Conservation (phyloP, 768 basidiomycete genomes). For the Dendrothele bispora region DNA sequence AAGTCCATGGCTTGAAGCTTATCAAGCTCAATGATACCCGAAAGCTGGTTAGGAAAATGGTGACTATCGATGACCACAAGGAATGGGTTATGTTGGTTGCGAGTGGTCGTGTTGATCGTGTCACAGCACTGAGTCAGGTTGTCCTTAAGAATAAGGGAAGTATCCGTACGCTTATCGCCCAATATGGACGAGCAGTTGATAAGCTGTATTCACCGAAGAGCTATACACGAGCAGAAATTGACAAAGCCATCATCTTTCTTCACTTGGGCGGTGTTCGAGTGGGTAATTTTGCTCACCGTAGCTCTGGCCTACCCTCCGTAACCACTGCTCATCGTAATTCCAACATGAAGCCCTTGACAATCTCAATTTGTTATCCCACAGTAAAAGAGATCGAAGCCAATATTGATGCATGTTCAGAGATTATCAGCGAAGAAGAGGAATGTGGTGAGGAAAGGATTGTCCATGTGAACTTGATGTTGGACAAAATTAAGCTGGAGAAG, state of each 20-base stretch:
- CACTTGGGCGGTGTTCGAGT: slow-evolving; percentile 19
- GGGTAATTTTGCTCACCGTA: slow-evolving; percentile 16
- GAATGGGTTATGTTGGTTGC: slow-evolving; percentile 20
- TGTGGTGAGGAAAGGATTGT: slow-evolving; percentile 2
- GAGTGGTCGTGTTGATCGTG: slow-evolving; percentile 17
- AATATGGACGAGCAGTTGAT: slow-evolving; percentile 13
- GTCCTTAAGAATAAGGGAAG: slow-evolving; percentile 13
- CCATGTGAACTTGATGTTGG: slow-evolving; percentile 19
- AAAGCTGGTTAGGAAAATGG: background rate
- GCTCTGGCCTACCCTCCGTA: slow-evolving; percentile 15
- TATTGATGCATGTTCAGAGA: slow-evolving; percentile 12
- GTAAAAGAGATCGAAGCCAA: slow-evolving; percentile 16
- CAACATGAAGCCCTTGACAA: slow-evolving; percentile 7
- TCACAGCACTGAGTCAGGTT: slow-evolving; percentile 15
- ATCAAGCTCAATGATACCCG: background rate
- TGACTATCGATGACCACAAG: slow-evolving; percentile 17
- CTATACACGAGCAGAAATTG: slow-evolving; percentile 19
- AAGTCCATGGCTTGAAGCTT: background rate
- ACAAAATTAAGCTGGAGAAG: slow-evolving; percentile 20
- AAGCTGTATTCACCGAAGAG: slow-evolving; percentile 15
- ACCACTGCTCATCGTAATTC: slow-evolving; percentile 10
- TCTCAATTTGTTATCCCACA: slow-evolving; percentile 8
- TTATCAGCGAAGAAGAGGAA: slow-evolving; percentile 5
- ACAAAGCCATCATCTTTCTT: slow-evolving; percentile 16
- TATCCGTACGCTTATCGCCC: slow-evolving; percentile 15